Base-by-base conservation (phyloP, 2,329 filamentous ascomycete genomes). In the Microcera coccophila region DNA sequence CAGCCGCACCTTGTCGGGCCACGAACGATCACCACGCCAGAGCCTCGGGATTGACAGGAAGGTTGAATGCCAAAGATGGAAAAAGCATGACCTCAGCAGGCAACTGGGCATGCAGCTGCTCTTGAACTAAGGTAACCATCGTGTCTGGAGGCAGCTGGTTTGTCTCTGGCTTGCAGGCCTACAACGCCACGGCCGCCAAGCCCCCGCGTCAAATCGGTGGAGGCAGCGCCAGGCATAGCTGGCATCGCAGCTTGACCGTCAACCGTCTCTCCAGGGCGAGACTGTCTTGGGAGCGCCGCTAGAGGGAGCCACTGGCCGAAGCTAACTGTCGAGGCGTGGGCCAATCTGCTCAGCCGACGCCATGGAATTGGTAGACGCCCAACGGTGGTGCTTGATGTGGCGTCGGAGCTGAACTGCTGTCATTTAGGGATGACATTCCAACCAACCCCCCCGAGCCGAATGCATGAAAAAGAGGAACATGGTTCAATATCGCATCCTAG, bases 321-420 rank as follows among this genome's bases (percentile, higher is more conserved):
- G n/a, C n/a, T n/a, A n/a, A n/a, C n/a, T n/a, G n/a, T n/a, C 22
- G 22, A 7, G 12, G 11, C 29, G 16, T 26, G 26, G 36, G 21
- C 21, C 39, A 40, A 47, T 47, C 43, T 47, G 40, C 44, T 44
- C 28, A 29, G 38, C 38, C 34, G 22, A 24, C 38, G 41, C 45
- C 45, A 44, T 35, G 14, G 29, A 12, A 12, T 40, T 18, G 40
- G 15, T 32, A 28, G 36, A 39, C 22, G 39, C n/a, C 36, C 39
- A 33, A 29, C 14, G 7, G n/a, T n/a, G n/a, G n/a, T 12, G 12
- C 12, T 26, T 26, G 7, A 26, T 12, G 7, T 26, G 22, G 22
- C 22, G 12, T 26, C 22, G 22, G 22, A 26, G 22, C 22, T 44
- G 41, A 38, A 26, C 22, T 41, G 45, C 21, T 26, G 22, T 7